These are phyloP conservation scores for Voacanga thouarsii DNA, from an alignment of 257 asterid species.

Conservation along the genomic window DNA sequence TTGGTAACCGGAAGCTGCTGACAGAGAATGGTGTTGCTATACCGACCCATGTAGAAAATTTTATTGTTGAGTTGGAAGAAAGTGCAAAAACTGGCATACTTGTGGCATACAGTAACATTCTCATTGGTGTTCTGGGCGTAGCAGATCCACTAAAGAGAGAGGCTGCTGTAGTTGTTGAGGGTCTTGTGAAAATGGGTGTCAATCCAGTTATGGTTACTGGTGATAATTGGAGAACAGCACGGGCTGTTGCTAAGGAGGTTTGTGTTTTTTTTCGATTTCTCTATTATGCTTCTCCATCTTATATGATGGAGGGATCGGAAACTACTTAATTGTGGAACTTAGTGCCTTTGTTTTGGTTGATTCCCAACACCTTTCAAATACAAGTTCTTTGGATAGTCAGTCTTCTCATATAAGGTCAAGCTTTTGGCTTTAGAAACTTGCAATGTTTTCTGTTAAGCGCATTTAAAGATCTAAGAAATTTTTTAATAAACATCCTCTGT, in stretches of 20 bases:
- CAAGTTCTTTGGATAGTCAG: neutral
- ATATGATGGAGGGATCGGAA: neutral
- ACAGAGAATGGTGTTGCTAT: constrained; percentile 51
- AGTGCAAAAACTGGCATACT: constrained; percentile 89
- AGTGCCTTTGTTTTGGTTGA: neutral
- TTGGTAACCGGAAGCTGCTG: constrained; percentile 89
- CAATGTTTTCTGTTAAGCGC: neutral
- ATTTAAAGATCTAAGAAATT: neutral
- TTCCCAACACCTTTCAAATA: neutral
- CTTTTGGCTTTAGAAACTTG: neutral
- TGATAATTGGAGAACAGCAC: constrained; percentile 98
- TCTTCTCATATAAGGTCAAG: neutral
- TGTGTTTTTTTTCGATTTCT: constrained; percentile 17
- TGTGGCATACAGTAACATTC: constrained; percentile 50
- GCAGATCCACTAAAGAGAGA: constrained; percentile 97
- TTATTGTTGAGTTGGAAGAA: constrained; percentile 86
- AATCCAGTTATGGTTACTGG: constrained; percentile 97
- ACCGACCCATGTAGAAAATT: constrained; percentile 58
- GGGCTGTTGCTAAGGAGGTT: constrained; percentile 97
- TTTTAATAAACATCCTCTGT: neutral
- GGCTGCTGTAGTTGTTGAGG: constrained; percentile 91
- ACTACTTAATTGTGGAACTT: neutral
- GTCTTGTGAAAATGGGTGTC: constrained; percentile 87
- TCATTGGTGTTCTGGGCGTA: constrained; percentile 86
- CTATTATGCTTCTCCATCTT: constrained; percentile 7